Evolutionary conservation across 805 yeast genomes (phyloP).

Genomic region (Huiozyma sinensis): DNA sequence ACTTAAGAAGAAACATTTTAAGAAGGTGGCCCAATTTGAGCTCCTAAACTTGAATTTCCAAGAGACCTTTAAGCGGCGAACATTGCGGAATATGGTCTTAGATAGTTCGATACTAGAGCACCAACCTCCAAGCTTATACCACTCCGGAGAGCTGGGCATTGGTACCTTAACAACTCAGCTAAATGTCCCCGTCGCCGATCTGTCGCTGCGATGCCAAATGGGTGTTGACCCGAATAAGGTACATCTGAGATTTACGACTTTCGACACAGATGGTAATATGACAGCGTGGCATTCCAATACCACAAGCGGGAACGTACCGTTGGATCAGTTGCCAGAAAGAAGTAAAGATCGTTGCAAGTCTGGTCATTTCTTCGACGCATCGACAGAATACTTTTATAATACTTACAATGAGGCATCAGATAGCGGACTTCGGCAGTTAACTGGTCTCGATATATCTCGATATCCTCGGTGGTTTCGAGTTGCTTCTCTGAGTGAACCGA

Average conservation of each 20-base stretch:
- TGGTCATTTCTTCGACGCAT: too few species aligned
- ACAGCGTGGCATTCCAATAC: neutral
- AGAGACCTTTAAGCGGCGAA: conserved; percentile 8
- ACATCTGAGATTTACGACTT: conserved; percentile 14
- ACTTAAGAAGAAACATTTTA: conserved; percentile 11
- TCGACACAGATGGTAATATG: conserved; percentile 7
- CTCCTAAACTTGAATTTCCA: conserved; percentile 16
- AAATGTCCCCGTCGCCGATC: conserved; percentile 17
- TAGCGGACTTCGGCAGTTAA: too few species aligned
- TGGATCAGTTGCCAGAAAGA: too few species aligned
- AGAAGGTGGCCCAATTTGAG: conserved; percentile 14
- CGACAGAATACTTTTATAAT: too few species aligned
- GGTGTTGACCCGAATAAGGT: conserved; percentile 2
- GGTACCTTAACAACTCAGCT: conserved; percentile 20
- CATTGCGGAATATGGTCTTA: conserved; percentile 10
- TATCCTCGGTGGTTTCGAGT: too few species aligned
- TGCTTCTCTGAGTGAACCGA: too few species aligned
- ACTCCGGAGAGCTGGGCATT: conserved; percentile 18
- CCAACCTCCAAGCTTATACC: conserved; percentile 7
- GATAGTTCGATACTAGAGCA: conserved; percentile 13
- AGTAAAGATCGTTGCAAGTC: too few species aligned
- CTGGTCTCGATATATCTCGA: too few species aligned
- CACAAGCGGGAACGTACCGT: too few species aligned
- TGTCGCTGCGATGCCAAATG: conserved; percentile 8
- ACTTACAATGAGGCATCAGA: too few species aligned